A percentile compares a stretch with the other conserved stretches of the same genome.
Evolutionary conservation across 495 filamentous ascomycete species (phyloP).

Genomic region (Alectoria sarmentosa): DNA sequence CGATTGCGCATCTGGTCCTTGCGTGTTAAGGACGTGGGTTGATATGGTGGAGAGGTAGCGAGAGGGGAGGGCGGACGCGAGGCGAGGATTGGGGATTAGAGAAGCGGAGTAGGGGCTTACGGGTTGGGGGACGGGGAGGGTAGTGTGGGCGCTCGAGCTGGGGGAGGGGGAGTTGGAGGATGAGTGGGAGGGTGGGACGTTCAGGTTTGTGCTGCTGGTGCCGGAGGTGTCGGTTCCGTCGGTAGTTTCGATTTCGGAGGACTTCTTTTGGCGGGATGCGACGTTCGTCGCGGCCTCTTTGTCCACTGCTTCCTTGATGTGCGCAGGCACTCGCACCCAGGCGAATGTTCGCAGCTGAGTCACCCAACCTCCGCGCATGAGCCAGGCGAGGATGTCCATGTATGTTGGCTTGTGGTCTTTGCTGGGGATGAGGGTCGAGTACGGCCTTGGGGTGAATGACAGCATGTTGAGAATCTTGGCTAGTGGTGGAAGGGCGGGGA

Average conservation of each 20-base stretch:
- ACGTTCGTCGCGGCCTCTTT: constrained; percentile 3
- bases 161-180: constrained; percentile 26
- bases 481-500: constrained; percentile 72
- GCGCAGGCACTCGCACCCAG: constrained; percentile 56
- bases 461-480: constrained; percentile 78
- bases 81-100: constrained; percentile 47
- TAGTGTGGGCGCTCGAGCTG: constrained; percentile 31
- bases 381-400: constrained; percentile 84
- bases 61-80: constrained; percentile 54
- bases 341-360: constrained; percentile 85
- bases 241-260: constrained; percentile 4
- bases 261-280: background rate
- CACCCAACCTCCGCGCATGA: constrained; percentile 87
- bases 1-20: constrained; percentile 26
- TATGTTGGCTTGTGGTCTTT: constrained; percentile 83
- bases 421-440: constrained; percentile 73
- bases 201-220: constrained; percentile 10
- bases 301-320: constrained; percentile 43
- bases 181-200: constrained; percentile 6
- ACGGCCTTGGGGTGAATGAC: constrained; percentile 68
- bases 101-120: constrained; percentile 29
- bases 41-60: constrained; percentile 69
- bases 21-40: constrained; percentile 42
- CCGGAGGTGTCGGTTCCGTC: background rate
- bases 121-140: constrained; percentile 34